A percentile compares a stretch with the other conserved stretches of the same genome.
These are phyloP conservation scores for Cordyceps pruinosa DNA, from an alignment of 2,329 filamentous ascomycete genomes.

Conservation along the genomic window DNA sequence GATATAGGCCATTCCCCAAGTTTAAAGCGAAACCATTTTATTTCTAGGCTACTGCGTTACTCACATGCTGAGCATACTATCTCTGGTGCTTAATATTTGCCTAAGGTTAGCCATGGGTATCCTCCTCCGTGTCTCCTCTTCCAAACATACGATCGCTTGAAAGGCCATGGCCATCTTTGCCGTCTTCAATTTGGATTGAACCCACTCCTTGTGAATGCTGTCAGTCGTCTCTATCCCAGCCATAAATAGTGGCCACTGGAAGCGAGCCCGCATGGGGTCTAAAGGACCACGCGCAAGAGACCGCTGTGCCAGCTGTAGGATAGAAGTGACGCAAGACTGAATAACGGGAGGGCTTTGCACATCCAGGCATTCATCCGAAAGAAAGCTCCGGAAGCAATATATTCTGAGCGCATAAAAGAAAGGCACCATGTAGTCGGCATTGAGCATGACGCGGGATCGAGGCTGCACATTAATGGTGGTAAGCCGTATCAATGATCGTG, in stretches of 20 bases:
- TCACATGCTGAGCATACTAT: too few relatives aligned
- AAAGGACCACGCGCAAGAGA: not conserved
- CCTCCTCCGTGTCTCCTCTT: not conserved
- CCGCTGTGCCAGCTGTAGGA: slow-evolving; percentile 1
- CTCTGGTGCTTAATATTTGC: not conserved
- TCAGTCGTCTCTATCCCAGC: slow-evolving; percentile 8
- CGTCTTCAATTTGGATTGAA: not conserved
- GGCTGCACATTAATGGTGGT: slow-evolving; percentile 2
- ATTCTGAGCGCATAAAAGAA: slow-evolving; percentile 7
- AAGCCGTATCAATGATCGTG: not conserved
- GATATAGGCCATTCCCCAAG: too few relatives aligned
- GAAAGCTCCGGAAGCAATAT: slow-evolving; percentile 3
- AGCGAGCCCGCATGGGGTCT: not conserved
- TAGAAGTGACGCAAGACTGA: not conserved
- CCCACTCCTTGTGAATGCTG: slow-evolving; percentile 7
- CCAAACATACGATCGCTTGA: not conserved
- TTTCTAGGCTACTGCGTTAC: too few relatives aligned
- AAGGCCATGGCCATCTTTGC: not conserved
- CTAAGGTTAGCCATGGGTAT: not conserved
- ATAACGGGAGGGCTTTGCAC: not conserved
- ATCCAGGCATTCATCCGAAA: not conserved
- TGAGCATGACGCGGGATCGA: slow-evolving; percentile 1
- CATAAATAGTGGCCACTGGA: slow-evolving; percentile 5
- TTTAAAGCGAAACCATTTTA: too few relatives aligned
- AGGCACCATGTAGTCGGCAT: slow-evolving; percentile 9